phyloP scores from a whole-genome alignment of 441 rosid genomes.

The Gossypium schwendimanii region DNA sequence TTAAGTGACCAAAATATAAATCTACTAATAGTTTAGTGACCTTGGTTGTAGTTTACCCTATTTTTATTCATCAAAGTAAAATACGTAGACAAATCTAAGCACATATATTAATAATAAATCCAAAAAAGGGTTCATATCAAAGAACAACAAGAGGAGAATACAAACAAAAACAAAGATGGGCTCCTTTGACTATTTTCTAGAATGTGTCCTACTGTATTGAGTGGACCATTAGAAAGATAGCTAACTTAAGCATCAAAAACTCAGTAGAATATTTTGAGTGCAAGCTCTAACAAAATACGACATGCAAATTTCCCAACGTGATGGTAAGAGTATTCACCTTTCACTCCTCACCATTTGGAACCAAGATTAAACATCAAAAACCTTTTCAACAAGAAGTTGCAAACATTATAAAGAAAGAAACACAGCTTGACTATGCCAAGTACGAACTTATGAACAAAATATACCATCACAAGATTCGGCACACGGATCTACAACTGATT shows the following conservation, averaged over 20 bases:
- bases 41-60: neutral
- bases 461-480: neutral
- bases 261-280: neutral
- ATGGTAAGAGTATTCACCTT: neutral
- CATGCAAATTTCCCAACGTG: neutral
- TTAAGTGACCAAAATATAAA: neutral
- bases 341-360: slow-evolving; percentile 1
- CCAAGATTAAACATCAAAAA: neutral
- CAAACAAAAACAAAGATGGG: neutral
- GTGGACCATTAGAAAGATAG: neutral
- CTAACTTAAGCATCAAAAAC: neutral
- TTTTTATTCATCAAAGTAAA: neutral
- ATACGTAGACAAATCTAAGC: neutral
- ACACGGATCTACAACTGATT: neutral
- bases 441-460: neutral
- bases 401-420: neutral
- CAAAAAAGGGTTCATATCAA: neutral
- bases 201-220: neutral
- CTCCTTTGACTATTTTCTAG: neutral
- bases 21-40: neutral
- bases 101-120: slow-evolving; percentile 6
- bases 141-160: neutral
- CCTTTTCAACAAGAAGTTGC: neutral
- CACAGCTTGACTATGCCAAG: neutral
- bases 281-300: neutral